Percentiles rank a stretch among this genome's conserved stretches.
Evolutionary conservation across 164 flowering plant species (phyloP).

Genomic region (Liriodendron chinense): DNA sequence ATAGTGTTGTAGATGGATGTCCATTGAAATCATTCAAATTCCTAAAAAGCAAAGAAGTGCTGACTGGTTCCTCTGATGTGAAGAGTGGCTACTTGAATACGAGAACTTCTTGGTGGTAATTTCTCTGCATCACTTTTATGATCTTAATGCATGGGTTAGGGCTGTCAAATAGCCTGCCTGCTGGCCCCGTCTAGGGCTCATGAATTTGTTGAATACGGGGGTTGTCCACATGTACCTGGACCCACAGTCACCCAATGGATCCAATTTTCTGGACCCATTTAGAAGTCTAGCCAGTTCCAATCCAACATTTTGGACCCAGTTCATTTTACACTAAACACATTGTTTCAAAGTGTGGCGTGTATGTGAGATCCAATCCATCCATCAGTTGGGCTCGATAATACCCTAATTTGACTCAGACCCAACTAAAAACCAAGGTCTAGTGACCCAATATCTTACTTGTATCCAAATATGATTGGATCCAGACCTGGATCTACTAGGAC

Average conservation of each 20-base stretch:
- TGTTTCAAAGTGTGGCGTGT: no score
- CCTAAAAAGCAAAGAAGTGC: neutral
- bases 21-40: neutral
- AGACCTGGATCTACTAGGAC: no score
- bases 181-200: neutral
- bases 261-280: no score
- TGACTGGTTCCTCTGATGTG: neutral
- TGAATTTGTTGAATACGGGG: neutral
- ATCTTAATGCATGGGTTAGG: neutral
- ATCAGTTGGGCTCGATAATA: no score
- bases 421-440: no score
- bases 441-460: no score
- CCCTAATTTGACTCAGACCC: no score
- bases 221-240: neutral
- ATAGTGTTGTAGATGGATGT: neutral
- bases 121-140: neutral
- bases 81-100: slow-evolving; percentile 13
- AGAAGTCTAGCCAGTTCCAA: no score
- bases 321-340: no score
- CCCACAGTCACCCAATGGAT: neutral
- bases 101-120: slow-evolving; percentile 39
- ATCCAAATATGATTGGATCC: no score
- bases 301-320: no score
- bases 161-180: neutral
- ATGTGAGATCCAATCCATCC: no score